phyloP scores from a whole-genome alignment of 495 filamentous ascomycete species.

The Podospora conica region DNA sequence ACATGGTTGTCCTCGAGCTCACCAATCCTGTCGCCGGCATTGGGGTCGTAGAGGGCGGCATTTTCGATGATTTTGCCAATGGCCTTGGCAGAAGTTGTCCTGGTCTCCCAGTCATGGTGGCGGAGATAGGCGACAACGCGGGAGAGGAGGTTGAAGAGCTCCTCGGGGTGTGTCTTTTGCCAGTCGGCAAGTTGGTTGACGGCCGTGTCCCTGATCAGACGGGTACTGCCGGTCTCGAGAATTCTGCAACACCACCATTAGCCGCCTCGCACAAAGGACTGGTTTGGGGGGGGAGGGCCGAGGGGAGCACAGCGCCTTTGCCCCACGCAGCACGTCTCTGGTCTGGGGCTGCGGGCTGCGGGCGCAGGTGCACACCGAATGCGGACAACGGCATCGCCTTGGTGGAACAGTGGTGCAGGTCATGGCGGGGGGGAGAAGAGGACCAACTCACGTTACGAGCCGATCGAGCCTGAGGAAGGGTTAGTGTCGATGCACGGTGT shows the following conservation, averaged over 20 bases:
- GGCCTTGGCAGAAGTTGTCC: constrained; percentile 83
- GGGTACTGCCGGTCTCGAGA: constrained; percentile 92
- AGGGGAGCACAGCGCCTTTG: constrained; percentile 1
- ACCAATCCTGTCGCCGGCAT: constrained; percentile 45
- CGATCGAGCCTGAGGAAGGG: constrained; percentile 65
- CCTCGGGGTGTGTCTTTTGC: constrained; percentile 94
- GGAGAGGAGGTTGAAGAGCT: constrained; percentile 95
- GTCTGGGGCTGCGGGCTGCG: background rate
- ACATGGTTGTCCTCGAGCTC: constrained; percentile 34
- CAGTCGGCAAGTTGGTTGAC: constrained; percentile 95
- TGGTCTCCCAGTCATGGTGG: constrained; percentile 92
- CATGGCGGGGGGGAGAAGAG: background rate
- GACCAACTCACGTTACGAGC: constrained; percentile 76
- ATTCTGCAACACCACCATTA: constrained; percentile 52
- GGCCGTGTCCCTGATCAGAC: constrained; percentile 89
- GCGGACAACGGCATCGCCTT: background rate
- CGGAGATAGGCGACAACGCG: constrained; percentile 86
- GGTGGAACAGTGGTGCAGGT: background rate
- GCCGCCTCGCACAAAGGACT: constrained; percentile 5
- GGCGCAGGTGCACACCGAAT: background rate
- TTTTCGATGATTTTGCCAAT: constrained; percentile 89
- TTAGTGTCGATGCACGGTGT: constrained; percentile 14
- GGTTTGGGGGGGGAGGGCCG: background rate
- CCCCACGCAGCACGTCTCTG: constrained; percentile 1
- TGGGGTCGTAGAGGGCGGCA: constrained; percentile 82